phyloP scores from a whole-genome alignment of 225 moss, liverwort and hornwort species.

The Antitrichia curtipendula region DNA sequence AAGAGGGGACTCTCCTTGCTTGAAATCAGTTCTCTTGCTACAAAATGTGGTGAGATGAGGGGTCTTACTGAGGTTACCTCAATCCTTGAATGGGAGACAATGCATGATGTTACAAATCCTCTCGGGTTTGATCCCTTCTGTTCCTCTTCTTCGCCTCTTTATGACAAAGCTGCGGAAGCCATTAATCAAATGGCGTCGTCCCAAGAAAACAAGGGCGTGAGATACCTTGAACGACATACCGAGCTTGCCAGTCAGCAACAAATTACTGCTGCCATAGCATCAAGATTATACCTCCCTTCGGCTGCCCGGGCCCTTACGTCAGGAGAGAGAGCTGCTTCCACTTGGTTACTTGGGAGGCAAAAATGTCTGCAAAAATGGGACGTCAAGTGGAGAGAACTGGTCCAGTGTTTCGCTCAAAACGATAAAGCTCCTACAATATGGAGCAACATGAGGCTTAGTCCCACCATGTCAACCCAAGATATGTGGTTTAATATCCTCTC shows the following conservation, averaged over 20 bases:
- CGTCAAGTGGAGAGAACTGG: slow-evolving; percentile 11
- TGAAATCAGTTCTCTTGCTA: slow-evolving; percentile 23
- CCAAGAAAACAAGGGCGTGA: slow-evolving; percentile 13
- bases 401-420: slow-evolving; percentile 8
- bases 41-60: neutral
- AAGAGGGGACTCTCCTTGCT: slow-evolving; percentile 30
- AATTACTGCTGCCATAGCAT: slow-evolving; percentile 19
- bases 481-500: slow-evolving; percentile 29
- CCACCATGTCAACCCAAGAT: slow-evolving; percentile 13
- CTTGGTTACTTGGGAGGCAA: slow-evolving; percentile 6
- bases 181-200: neutral
- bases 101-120: slow-evolving; percentile 28
- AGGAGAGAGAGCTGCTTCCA: slow-evolving; percentile 9
- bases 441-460: slow-evolving; percentile 12
- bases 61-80: neutral
- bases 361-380: slow-evolving; percentile 25
- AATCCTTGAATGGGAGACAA: slow-evolving; percentile 22
- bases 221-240: neutral
- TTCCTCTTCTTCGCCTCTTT: slow-evolving; percentile 19
- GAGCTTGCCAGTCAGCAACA: slow-evolving; percentile 8
- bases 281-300: slow-evolving; percentile 25
- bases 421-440: neutral
- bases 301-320: slow-evolving; percentile 9
- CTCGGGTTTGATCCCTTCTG: slow-evolving; percentile 56
- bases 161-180: slow-evolving; percentile 11